phyloP scores from a whole-genome alignment of 164 flowering plant species.

The Annona squamosa region DNA sequence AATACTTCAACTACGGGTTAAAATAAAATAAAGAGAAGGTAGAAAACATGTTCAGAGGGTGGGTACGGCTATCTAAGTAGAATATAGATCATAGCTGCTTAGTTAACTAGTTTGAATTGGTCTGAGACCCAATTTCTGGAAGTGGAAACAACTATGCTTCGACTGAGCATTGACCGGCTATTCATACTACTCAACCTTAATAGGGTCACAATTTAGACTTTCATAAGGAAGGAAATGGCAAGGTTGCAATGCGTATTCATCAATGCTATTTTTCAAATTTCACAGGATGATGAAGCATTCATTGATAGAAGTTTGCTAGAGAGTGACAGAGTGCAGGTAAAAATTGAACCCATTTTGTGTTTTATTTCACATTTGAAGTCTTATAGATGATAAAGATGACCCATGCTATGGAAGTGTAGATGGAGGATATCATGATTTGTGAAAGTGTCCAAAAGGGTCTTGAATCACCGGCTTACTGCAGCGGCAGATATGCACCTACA shows the following conservation, averaged over 20 bases:
- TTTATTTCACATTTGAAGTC: background rate
- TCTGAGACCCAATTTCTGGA: no score
- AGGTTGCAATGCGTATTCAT: background rate
- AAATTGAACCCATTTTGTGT: background rate
- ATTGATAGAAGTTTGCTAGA: conserved; percentile 62
- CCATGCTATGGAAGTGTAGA: conserved; percentile 20
- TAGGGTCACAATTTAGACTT: no score
- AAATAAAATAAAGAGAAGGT: no score
- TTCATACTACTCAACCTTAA: no score
- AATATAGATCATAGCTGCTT: no score
- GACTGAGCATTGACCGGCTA: no score
- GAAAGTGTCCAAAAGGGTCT: conserved; percentile 82
- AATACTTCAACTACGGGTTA: no score
- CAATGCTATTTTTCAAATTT: background rate
- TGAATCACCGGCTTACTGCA: conserved; percentile 68
- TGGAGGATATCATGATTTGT: conserved; percentile 70
- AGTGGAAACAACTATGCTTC: no score
- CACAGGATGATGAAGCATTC: conserved; percentile 61
- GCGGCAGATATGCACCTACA: conserved; percentile 72
- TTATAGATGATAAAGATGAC: background rate
- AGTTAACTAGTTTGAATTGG: no score
- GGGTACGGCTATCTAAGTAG: no score
- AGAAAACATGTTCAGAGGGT: no score
- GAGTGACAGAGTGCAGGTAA: conserved; percentile 83
- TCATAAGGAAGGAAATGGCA: no score